phyloP scores from a whole-genome alignment of 352 stramenopile species.

The Globisporangium nunn region DNA sequence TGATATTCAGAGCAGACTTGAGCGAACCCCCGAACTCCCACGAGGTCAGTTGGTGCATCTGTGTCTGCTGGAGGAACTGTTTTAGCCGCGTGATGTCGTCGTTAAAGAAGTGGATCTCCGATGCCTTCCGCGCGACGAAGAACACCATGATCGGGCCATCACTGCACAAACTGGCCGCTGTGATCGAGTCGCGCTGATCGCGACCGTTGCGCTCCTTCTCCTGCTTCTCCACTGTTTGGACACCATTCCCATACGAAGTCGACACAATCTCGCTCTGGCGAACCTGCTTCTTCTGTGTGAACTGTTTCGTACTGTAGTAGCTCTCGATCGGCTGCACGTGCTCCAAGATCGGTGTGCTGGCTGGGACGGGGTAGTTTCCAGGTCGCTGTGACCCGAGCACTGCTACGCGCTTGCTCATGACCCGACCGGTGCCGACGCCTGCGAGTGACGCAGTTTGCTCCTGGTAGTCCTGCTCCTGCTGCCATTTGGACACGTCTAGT shows the following conservation, averaged over 20 bases:
- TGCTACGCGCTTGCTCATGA: conserved; percentile 18
- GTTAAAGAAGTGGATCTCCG: conserved; percentile 79
- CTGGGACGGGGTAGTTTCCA: conserved; percentile 29
- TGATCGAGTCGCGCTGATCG: conserved; percentile 30
- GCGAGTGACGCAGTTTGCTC: conserved; percentile 29
- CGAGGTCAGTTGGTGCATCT: conserved; percentile 40
- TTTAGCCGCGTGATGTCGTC: conserved; percentile 66
- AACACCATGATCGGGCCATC: conserved; percentile 82
- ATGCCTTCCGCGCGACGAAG: conserved; percentile 51
- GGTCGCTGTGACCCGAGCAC: conserved; percentile 56
- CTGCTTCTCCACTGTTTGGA: conserved; percentile 14
- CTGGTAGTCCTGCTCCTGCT: conserved; percentile 69
- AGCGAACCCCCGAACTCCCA: conserved; percentile 30
- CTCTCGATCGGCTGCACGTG: conserved; percentile 57
- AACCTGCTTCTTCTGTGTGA: conserved; percentile 60
- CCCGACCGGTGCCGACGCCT: conserved; percentile 14
- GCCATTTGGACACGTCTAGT: conserved; percentile 77
- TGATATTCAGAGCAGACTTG: conserved; percentile 19
- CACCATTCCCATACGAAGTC: conserved; percentile 40
- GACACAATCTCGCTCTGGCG: conserved; percentile 82
- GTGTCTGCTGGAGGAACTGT: conserved; percentile 56
- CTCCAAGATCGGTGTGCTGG: conserved; percentile 24
- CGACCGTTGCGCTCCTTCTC: conserved; percentile 9
- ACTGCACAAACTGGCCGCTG: conserved; percentile 43
- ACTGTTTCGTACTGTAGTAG: conserved; percentile 34